Base-by-base conservation (phyloP, 2,329 filamentous ascomycete genomes). In the Didymella pomorum region DNA sequence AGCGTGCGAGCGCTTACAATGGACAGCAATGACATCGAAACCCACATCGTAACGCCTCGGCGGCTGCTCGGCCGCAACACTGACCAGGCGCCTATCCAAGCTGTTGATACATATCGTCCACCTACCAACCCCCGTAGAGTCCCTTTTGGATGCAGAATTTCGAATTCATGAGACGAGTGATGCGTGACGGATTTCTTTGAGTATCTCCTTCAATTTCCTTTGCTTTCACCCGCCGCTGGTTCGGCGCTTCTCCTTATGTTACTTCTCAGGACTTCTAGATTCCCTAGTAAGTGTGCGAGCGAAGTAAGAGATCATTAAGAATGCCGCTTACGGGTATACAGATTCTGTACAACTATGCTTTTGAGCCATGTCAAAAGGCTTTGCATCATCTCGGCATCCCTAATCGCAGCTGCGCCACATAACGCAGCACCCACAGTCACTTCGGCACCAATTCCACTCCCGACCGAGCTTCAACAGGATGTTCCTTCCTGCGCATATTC, bases 291-390 rank as follows among this genome's bases (percentile, higher is more conserved):
- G 70, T 75, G 69, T 50, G 62, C 62, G 35, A 52, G 23, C 52
- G 55, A 50, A 35, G 28, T 37, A 11, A 23, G 16, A 35, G 44
- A 35, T 12, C 41, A 45, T 23, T 47, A 51, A 63, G 65, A 65
- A 73, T 71, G 67, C 59, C 67, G 70, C 70, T 75, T 61, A 76
- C 65, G 29, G 37, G 53, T 58, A 58, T 60, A 51, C 64, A 74
- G 71, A 63, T 68, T 59, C 57, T 74, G 74, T 76, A 76, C 69
- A 65, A 74, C 63, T 77, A 77, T 77, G 75, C 69, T 73, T 71
- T 61, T 75, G 65, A 71, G 74, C 69, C 72, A 70, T 69, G 63
- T 69, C 54, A 71, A 69, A 71, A 71, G 71, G 69, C 68, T 75
- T 72, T 76, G 70, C 70, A 71, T 74, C 57, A 64, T 72, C 64